Conservation (phyloP, 768 basidiomycete species). For the Ramaria sp. region DNA sequence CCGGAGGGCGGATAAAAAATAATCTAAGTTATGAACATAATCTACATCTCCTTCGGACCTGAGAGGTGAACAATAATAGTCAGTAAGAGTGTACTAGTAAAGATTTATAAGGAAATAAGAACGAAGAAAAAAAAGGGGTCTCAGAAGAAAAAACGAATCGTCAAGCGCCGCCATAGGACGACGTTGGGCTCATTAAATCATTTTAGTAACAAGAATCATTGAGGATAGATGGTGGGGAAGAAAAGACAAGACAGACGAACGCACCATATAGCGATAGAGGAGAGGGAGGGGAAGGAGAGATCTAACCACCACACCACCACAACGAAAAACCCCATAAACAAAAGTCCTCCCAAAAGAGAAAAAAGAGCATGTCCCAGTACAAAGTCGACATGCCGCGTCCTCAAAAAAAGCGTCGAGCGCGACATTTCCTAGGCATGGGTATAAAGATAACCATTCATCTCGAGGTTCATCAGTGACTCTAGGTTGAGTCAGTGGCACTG, state of each 20-base stretch:
- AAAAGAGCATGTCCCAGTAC: conserved; percentile 27
- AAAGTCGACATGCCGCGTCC: conserved; percentile 37
- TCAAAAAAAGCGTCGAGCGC: conserved; percentile 20
- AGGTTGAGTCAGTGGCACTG: conserved; percentile 37
- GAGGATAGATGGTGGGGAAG: neutral
- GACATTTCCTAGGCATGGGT: conserved; percentile 41
- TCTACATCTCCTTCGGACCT: too few species aligned
- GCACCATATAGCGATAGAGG: neutral
- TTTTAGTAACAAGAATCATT: conserved; percentile 2
- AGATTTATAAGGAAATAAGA: neutral
- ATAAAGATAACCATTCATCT: conserved; percentile 19
- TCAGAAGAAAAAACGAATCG: neutral
- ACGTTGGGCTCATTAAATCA: conserved; percentile 10
- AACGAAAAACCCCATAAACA: neutral
- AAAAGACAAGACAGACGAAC: neutral
- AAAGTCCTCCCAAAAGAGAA: too few species aligned
- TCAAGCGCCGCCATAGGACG: conserved; percentile 1
- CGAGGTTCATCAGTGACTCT: conserved; percentile 27
- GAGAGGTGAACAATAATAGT: too few species aligned
- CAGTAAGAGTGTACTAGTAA: too few species aligned
- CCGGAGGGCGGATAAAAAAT: too few species aligned
- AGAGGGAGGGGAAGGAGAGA: too few species aligned
- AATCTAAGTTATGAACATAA: too few species aligned
- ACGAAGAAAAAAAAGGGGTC: neutral
- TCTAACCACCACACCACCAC: too few species aligned